These are phyloP conservation scores for Trichomonascaceae sp. DNA, from an alignment of 1,139 yeast genomes.

Conservation along the genomic window DNA sequence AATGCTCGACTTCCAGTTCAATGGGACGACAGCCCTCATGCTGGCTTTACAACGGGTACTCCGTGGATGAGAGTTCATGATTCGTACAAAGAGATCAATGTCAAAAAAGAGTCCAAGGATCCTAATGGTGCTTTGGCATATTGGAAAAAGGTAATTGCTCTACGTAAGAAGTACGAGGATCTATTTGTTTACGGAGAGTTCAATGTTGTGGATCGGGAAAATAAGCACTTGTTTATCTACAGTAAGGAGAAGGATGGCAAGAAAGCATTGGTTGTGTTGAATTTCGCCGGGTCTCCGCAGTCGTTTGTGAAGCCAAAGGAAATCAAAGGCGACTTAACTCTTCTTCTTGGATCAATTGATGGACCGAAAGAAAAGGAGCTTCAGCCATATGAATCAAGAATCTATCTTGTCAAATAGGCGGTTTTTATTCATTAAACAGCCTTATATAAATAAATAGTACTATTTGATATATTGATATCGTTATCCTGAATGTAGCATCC, in stretches of 20 bases:
- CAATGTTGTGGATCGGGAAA: constrained; percentile 38
- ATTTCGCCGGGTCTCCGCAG: constrained; percentile 32
- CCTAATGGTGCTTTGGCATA: constrained; percentile 43
- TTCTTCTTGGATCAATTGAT: not conserved
- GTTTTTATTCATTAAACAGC: not conserved
- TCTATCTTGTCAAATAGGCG: not conserved
- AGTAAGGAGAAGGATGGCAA: constrained; percentile 31
- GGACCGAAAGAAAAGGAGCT: not conserved
- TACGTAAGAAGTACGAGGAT: constrained; percentile 44
- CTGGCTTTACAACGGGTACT: constrained; percentile 40
- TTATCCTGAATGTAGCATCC: not conserved
- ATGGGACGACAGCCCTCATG: constrained; percentile 44
- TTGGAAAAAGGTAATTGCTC: constrained; percentile 40
- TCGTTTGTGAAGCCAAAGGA: not conserved
- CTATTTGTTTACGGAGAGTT: constrained; percentile 45
- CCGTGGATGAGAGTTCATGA: constrained; percentile 57
- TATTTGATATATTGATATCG: no score
- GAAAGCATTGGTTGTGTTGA: constrained; percentile 41
- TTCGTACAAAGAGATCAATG: constrained; percentile 46
- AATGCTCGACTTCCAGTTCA: constrained; percentile 57
- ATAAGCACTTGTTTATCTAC: constrained; percentile 38
- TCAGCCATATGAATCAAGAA: not conserved
- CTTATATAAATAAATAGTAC: not conserved
- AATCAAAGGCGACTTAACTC: not conserved
- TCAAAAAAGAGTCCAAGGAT: constrained; percentile 42